These are phyloP conservation scores for Rhizoclosmatium globosum DNA, from an alignment of 192 early-diverging fungal species.

Conservation along the genomic window DNA sequence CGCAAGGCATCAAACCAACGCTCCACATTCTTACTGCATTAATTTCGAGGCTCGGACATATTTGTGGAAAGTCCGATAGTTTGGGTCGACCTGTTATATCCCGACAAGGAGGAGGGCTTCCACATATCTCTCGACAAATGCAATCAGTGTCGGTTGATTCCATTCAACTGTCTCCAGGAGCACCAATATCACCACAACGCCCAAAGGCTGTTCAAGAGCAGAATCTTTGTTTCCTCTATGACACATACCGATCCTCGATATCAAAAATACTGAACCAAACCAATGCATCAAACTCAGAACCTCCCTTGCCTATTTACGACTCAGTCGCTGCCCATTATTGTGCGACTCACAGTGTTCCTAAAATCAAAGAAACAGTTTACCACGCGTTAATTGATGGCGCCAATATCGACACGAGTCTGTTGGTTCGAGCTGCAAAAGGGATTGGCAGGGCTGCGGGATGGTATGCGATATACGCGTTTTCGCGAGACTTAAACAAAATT, in stretches of 20 bases:
- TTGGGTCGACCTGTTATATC: conserved; percentile 14
- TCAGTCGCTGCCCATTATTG: conserved; percentile 20
- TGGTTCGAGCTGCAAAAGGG: conserved; percentile 33
- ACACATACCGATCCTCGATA: not conserved
- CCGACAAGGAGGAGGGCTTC: conserved; percentile 19
- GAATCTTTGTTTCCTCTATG: conserved; percentile 6
- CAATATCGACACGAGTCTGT: not conserved
- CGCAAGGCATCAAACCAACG: not conserved
- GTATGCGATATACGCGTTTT: not conserved
- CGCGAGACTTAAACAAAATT: not conserved
- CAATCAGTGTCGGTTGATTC: not conserved
- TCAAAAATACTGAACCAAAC: not conserved
- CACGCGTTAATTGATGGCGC: conserved; percentile 25
- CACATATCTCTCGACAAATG: not conserved
- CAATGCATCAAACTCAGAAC: not conserved
- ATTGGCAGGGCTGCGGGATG: not conserved
- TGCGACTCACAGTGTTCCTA: not conserved
- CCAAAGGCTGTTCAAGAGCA: conserved; percentile 1
- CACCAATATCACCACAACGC: not conserved
- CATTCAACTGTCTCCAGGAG: not conserved
- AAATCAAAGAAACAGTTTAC: conserved; percentile 10
- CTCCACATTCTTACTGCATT: conserved; percentile 25
- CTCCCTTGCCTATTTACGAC: conserved; percentile 28
- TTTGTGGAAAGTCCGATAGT: conserved; percentile 22
- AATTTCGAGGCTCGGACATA: conserved; percentile 22